Base-by-base conservation (phyloP, 164 flowering plant genomes). In the Nymphaea colorata region DNA sequence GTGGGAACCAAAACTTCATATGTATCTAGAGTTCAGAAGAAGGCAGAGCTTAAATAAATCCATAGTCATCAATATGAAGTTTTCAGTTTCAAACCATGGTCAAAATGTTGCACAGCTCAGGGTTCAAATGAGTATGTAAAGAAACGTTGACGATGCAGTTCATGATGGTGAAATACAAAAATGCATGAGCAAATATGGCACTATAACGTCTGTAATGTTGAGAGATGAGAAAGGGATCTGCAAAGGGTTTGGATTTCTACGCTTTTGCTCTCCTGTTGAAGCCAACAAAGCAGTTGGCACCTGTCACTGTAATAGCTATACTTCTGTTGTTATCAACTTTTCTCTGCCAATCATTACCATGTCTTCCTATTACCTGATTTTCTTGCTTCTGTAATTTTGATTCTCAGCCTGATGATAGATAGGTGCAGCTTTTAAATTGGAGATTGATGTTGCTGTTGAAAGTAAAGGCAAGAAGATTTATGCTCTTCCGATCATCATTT, bases 21-120 rank as follows among this genome's bases (percentile, higher is more conserved):
- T 80, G 96, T 93, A 7, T 89, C 85, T 45, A 82, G 90, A 78
- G 98, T 93, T 66, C 98, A 93, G 70, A 90, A 90, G 78, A 87
- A 85, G 75, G 81, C 85, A n/a, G 97, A 90, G 73, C 87, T 94
- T 2, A 84, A 84, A 67, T 83, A 82, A 70, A 64, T 90, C n/a
- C 71, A 90, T 70, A 79, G 79, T 36, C 82, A 42, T 43, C 85
- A 77, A 67, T 88, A 79, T 75, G 90, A 90, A 76, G 53, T 5
- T 45, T 45, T 5, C 11, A 10, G 11, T 45, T 5, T 45, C 53
- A 0, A 45, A 25, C 36, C 36, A 25, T 25, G 36, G 36, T 25
- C 36, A 25, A 25, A 25, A 25, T 1, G 1, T 25, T 25, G 36
- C 36, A 25, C 53, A 5, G 7, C 72, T 55, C 70, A 87, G 94